Percentiles rank a stretch among this genome's conserved stretches.
These are phyloP conservation scores for Ceratobasidium sp. DNA, from an alignment of 1,284 basidiomycete species.

Conservation along the genomic window DNA sequence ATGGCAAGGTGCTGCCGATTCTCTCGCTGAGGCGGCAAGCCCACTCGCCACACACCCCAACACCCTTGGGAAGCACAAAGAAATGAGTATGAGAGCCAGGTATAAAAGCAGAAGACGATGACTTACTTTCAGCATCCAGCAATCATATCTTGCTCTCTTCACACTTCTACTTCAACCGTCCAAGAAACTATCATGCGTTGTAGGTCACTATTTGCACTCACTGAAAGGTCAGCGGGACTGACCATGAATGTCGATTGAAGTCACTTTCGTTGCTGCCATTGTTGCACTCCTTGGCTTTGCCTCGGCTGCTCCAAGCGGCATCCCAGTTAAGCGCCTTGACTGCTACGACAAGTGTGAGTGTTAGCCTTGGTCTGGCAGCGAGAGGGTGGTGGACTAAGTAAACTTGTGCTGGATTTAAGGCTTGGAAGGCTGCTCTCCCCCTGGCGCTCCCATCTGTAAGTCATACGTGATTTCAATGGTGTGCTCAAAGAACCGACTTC, in stretches of 20 bases:
- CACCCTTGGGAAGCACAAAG: background rate
- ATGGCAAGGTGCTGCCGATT: background rate
- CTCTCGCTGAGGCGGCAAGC: background rate
- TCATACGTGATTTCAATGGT: background rate
- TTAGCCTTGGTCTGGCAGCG: background rate
- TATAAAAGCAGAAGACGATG: background rate
- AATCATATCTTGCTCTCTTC: background rate
- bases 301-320: conserved; percentile 5
- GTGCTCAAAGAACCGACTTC: background rate
- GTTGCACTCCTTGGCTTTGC: conserved; percentile 15
- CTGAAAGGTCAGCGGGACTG: background rate
- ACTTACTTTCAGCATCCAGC: conserved; percentile 17
- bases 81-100: background rate
- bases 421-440: conserved; percentile 29
- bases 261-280: conserved; percentile 14
- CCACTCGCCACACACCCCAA: background rate
- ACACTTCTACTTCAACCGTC: background rate
- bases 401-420: background rate
- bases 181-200: conserved; percentile 19
- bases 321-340: background rate
- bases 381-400: too few species aligned
- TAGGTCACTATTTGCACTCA: background rate
- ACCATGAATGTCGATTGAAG: background rate
- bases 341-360: conserved; percentile 35
- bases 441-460: conserved; percentile 8